Evolutionary conservation across 805 yeast genomes (phyloP).

Genomic region (Dipodascus geniculatus): DNA sequence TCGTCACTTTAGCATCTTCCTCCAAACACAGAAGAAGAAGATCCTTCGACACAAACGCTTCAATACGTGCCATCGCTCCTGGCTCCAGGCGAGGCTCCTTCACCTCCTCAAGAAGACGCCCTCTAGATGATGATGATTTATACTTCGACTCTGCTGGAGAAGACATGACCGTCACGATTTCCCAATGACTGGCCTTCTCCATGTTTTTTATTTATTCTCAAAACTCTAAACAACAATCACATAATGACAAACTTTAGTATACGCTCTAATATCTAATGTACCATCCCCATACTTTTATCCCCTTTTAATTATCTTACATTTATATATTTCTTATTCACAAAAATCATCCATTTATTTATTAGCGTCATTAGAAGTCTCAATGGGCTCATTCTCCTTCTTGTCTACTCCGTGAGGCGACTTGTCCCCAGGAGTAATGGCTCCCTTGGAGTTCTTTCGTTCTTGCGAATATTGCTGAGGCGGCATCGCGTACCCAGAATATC

Average conservation of each 20-base stretch:
- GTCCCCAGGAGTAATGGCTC: background rate
- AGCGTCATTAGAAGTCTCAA: background rate
- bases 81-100: conserved; percentile 13
- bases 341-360: background rate
- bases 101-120: background rate
- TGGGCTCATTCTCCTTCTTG: background rate
- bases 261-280: too few relatives aligned
- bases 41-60: conserved; percentile 28
- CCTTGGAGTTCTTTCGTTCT: background rate
- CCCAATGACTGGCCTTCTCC: too few relatives aligned
- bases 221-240: too few relatives aligned
- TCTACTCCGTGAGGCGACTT: background rate
- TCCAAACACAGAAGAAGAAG: conserved; percentile 21
- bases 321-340: background rate
- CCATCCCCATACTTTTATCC: too few relatives aligned
- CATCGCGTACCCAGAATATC: background rate
- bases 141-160: background rate
- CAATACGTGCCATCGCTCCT: conserved; percentile 26
- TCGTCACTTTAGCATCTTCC: conserved; percentile 27
- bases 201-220: too few relatives aligned
- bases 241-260: too few relatives aligned
- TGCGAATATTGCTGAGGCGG: background rate
- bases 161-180: background rate
- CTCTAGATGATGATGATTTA: background rate
- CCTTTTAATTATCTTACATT: background rate